Conservation (phyloP, 305 asterid species). For the Fraxinus platypoda region DNA sequence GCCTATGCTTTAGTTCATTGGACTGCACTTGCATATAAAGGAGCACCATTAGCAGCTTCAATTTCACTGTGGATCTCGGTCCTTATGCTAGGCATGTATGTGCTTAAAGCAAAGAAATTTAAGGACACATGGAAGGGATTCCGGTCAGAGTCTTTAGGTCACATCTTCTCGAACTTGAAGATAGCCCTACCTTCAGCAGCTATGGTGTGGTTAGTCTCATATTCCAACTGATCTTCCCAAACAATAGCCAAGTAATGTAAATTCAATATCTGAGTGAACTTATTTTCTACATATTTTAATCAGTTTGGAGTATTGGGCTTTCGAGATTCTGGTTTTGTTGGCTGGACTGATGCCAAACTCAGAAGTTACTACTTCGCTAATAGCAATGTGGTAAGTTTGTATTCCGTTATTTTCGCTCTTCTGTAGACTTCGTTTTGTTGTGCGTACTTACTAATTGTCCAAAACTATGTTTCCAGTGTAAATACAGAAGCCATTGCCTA, state of each 20-base stretch:
- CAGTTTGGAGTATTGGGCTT: neutral
- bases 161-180: neutral
- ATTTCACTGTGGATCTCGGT: neutral
- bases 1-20: neutral
- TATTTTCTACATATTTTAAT: neutral
- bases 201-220: neutral
- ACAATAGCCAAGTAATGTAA: neutral
- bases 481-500: neutral
- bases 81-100: neutral
- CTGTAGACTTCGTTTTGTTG: neutral
- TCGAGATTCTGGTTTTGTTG: neutral
- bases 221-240: neutral
- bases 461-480: neutral
- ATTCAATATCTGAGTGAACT: neutral
- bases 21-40: neutral
- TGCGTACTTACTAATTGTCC: neutral
- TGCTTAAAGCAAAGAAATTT: neutral
- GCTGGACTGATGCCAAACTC: neutral
- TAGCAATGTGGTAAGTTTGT: neutral
- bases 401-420: neutral
- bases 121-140: neutral
- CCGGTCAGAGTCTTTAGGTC: neutral
- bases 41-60: neutral
- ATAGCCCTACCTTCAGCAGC: neutral
- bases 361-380: neutral